Evolutionary conservation across 768 basidiomycete genomes (phyloP).

Genomic region (Candolleomyces aberdarensis): DNA sequence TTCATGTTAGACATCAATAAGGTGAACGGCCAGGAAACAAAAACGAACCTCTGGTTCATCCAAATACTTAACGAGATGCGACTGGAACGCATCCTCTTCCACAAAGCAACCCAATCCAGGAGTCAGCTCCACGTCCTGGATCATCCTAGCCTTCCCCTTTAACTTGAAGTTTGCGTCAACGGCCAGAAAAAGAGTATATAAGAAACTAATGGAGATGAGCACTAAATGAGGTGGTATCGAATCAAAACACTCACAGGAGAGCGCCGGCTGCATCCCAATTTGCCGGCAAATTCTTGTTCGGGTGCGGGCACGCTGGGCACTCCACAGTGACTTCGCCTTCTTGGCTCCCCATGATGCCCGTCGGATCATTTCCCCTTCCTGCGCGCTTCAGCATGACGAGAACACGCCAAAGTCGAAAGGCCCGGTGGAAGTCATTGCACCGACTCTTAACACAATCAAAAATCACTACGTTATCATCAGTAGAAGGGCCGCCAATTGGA

Average conservation of each 20-base stretch:
- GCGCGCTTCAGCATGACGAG: conserved; percentile 22
- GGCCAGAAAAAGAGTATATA: conserved; percentile 5
- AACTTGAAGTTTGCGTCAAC: not conserved
- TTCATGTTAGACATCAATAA: too few species aligned
- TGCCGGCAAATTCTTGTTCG: conserved; percentile 23
- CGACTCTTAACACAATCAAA: conserved; percentile 1
- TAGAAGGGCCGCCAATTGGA: not conserved
- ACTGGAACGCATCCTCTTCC: not conserved
- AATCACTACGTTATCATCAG: not conserved
- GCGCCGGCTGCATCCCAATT: not conserved
- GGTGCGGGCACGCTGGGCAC: conserved; percentile 34
- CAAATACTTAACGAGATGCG: not conserved
- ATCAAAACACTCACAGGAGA: not conserved
- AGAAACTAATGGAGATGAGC: conserved; percentile 10
- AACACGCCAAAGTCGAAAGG: conserved; percentile 18
- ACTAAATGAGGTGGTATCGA: not conserved
- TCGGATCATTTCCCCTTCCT: conserved; percentile 21
- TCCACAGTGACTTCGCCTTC: conserved; percentile 23
- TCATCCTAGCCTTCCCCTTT: not conserved
- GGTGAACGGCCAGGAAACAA: not conserved
- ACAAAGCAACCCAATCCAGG: not conserved
- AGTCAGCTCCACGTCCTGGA: not conserved
- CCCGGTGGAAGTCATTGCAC: conserved; percentile 6
- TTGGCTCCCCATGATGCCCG: conserved; percentile 12
- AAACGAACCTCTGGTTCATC: not conserved